Conservation (phyloP, 495 filamentous ascomycete genomes). For the Neurospora discreta region DNA sequence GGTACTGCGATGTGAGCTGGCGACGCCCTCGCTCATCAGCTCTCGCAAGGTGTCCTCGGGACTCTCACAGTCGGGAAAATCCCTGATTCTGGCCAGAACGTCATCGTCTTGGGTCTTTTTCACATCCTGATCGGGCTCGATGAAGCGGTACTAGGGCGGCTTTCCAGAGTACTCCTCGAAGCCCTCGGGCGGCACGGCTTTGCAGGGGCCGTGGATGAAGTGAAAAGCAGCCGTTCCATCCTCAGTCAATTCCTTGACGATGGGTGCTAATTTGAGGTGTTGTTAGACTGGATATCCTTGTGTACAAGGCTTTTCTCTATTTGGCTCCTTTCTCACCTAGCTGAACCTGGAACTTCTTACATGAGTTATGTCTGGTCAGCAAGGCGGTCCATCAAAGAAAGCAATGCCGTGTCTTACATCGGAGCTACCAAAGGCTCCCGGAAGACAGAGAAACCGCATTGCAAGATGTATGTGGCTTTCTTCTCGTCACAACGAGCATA, state of each 20-base stretch:
- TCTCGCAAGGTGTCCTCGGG: slow-evolving; percentile 40
- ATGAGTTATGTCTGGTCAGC: slow-evolving; percentile 1
- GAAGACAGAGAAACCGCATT: slow-evolving; percentile 34
- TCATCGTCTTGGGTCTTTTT: slow-evolving; percentile 32
- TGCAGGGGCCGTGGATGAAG: slow-evolving; percentile 37
- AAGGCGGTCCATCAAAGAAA: background rate
- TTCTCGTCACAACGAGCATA: background rate
- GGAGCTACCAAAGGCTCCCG: slow-evolving; percentile 39
- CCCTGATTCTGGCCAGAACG: slow-evolving; percentile 37
- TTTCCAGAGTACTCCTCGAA: slow-evolving; percentile 43
- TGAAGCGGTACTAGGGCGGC: slow-evolving; percentile 39
- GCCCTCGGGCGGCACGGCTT: slow-evolving; percentile 35
- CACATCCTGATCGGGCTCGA: slow-evolving; percentile 32
- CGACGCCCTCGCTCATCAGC: slow-evolving; percentile 37
- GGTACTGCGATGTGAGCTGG: slow-evolving; percentile 30
- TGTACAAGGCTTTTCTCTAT: background rate
- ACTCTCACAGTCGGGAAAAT: slow-evolving; percentile 37
- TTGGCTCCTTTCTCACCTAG: slow-evolving; percentile 22
- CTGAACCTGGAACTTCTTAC: slow-evolving; percentile 43
- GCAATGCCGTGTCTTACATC: slow-evolving; percentile 26
- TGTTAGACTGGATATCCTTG: background rate
- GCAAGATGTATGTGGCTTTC: slow-evolving; percentile 3
- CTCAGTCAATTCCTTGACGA: slow-evolving; percentile 34
- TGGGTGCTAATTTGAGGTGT: slow-evolving; percentile 22
- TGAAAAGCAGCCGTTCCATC: slow-evolving; percentile 34